Evolutionary conservation across 192 early-diverging fungal genomes (phyloP).

Genomic region (Coemansia sp.): DNA sequence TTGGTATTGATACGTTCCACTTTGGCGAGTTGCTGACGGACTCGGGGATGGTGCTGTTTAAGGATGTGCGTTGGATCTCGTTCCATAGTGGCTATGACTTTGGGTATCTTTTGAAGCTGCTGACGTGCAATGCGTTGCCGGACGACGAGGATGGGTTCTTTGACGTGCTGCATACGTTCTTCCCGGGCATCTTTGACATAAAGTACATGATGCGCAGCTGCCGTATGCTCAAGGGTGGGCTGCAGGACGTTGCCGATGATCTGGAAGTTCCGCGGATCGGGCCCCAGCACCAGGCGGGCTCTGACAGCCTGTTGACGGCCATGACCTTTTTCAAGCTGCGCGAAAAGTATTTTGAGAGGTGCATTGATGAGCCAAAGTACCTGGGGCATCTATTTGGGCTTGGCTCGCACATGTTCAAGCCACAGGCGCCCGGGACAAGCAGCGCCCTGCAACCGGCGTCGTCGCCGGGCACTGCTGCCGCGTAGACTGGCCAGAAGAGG

Average conservation of each 20-base stretch:
- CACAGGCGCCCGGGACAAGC: no score
- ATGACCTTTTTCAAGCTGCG: slow-evolving; percentile 99
- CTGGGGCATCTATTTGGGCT: slow-evolving; percentile 53
- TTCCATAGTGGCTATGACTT: slow-evolving; percentile 99
- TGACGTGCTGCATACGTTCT: slow-evolving; percentile 82
- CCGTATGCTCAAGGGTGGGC: slow-evolving; percentile 90
- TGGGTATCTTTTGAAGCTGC: slow-evolving; percentile 93
- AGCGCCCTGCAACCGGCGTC: background rate
- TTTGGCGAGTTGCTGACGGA: slow-evolving; percentile 97
- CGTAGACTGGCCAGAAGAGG: slow-evolving; percentile 4
- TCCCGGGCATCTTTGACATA: slow-evolving; percentile 99
- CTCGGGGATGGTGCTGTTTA: slow-evolving; percentile 91
- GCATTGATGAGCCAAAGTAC: slow-evolving; percentile 90
- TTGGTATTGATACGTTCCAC: slow-evolving; percentile 89
- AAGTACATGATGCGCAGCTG: slow-evolving; percentile 98
- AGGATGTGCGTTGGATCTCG: slow-evolving; percentile 95
- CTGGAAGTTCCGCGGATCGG: slow-evolving; percentile 88
- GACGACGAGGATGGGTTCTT: slow-evolving; percentile 95
- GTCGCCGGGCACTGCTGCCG: background rate
- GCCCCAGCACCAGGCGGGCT: slow-evolving; percentile 98
- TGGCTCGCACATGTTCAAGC: slow-evolving; percentile 31
- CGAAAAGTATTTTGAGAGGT: slow-evolving; percentile 92
- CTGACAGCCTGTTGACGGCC: slow-evolving; percentile 91
- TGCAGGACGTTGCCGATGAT: slow-evolving; percentile 98
- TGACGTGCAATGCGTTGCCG: slow-evolving; percentile 85